phyloP scores from a whole-genome alignment of 2,329 filamentous ascomycete genomes.

The Chrysoporthe austroafricana region DNA sequence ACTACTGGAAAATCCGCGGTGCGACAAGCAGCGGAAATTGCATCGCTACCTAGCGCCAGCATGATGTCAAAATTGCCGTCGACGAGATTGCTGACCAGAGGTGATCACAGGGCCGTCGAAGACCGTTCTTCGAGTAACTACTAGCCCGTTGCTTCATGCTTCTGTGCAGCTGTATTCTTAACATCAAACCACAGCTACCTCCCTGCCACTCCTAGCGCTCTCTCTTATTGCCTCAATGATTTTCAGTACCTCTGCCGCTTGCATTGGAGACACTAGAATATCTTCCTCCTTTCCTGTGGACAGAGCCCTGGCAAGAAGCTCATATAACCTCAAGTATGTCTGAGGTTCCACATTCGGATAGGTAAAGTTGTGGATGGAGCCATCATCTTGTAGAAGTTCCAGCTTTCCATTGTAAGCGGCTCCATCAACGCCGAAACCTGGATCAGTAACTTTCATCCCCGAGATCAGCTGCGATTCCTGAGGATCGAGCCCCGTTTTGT shows the following conservation, averaged over 20 bases:
- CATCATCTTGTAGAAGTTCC: slow-evolving; percentile 57
- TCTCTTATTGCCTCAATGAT: slow-evolving; percentile 57
- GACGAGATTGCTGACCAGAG: no score
- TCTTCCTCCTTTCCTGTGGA: slow-evolving; percentile 52
- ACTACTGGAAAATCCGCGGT: no score
- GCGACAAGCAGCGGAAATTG: no score
- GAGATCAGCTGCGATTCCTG: slow-evolving; percentile 75
- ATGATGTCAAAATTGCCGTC: no score
- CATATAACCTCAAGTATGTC: slow-evolving; percentile 73
- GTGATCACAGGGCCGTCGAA: no score
- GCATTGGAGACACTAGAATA: slow-evolving; percentile 55
- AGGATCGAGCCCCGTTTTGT: slow-evolving; percentile 71
- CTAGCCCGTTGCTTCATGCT: no score
- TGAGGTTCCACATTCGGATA: slow-evolving; percentile 64
- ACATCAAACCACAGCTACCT: slow-evolving; percentile 39
- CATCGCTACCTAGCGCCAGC: no score
- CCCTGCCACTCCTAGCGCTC: slow-evolving; percentile 52
- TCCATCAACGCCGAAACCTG: slow-evolving; percentile 67
- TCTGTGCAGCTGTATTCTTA: no score
- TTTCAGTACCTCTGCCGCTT: slow-evolving; percentile 57
- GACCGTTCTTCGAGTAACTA: no score
- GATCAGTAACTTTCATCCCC: slow-evolving; percentile 60
- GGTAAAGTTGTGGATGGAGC: slow-evolving; percentile 51
- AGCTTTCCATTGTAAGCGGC: slow-evolving; percentile 61
- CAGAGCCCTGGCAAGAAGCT: slow-evolving; percentile 53